These are phyloP conservation scores for Saccharomycopsis microspora DNA, from an alignment of 805 yeast genomes.

Conservation along the genomic window DNA sequence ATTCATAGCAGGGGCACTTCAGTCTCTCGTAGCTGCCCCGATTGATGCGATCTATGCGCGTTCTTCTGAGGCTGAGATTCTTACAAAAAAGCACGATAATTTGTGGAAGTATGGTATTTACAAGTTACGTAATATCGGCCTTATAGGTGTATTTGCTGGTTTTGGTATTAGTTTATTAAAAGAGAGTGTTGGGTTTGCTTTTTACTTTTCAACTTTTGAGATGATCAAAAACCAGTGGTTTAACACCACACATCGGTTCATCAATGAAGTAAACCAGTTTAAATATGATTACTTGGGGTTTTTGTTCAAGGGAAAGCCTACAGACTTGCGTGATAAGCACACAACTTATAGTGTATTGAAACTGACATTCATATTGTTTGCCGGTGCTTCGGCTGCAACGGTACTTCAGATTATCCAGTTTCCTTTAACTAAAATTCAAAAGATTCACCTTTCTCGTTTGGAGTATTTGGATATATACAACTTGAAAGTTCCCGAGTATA, in stretches of 20 bases:
- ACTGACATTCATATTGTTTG: conserved; percentile 61
- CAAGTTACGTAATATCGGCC: conserved; percentile 64
- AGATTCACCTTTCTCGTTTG: conserved; percentile 63
- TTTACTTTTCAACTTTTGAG: conserved; percentile 75
- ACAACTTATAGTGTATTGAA: conserved; percentile 35
- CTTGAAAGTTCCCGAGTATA: conserved; percentile 14
- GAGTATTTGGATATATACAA: conserved; percentile 55
- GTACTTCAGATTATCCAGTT: conserved; percentile 69
- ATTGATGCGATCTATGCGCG: conserved; percentile 83
- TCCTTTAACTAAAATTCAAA: conserved; percentile 73
- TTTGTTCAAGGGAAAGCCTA: conserved; percentile 19
- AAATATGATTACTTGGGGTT: conserved; percentile 24
- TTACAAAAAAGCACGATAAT: conserved; percentile 43
- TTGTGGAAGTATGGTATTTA: conserved; percentile 67
- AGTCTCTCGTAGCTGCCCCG: conserved; percentile 89
- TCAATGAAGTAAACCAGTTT: conserved; percentile 32
- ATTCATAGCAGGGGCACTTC: conserved; percentile 73
- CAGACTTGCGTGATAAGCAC: conserved; percentile 19
- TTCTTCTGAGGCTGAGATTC: conserved; percentile 62
- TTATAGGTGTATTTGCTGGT: conserved; percentile 84
- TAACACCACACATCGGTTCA: conserved; percentile 32
- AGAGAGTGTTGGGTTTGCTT: conserved; percentile 75
- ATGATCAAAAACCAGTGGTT: conserved; percentile 60
- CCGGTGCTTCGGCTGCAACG: conserved; percentile 82
- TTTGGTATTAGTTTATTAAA: conserved; percentile 66